A percentile compares a stretch with the other conserved stretches of the same genome.
phyloP scores from a whole-genome alignment of 1,139 yeast species.

The Candida glucosophila region DNA sequence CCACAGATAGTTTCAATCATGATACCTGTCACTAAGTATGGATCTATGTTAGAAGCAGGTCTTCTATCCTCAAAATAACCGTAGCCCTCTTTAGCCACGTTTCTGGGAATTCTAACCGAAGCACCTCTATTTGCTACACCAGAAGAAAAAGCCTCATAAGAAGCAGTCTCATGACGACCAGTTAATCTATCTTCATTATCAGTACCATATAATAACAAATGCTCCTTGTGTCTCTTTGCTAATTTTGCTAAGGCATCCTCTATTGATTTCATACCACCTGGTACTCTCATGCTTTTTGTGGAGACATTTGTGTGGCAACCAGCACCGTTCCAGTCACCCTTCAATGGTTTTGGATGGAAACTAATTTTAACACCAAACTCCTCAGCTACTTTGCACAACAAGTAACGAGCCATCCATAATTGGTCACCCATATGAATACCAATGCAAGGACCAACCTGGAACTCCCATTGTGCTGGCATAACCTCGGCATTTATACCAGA shows the following conservation, averaged over 20 bases:
- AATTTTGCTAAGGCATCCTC: constrained; percentile 90
- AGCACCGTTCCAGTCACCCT: constrained; percentile 99
- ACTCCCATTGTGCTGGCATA: constrained; percentile 99
- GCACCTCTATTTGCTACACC: constrained; percentile 99
- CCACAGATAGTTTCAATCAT: constrained; percentile 97
- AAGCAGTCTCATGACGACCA: constrained; percentile 98
- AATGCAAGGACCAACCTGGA: constrained; percentile 97
- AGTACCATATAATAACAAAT: constrained; percentile 88
- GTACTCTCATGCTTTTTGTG: constrained; percentile 79
- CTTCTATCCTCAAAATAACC: constrained; percentile 99
- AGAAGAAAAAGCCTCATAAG: constrained; percentile 79
- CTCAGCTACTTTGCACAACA: constrained; percentile 91
- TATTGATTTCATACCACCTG: constrained; percentile 94
- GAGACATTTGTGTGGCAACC: constrained; percentile 99
- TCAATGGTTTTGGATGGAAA: constrained; percentile 97
- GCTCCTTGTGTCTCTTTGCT: constrained; percentile 95
- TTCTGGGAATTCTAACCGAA: constrained; percentile 95
- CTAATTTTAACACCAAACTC: constrained; percentile 98
- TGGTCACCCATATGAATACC: constrained; percentile 97
- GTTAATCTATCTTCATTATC: constrained; percentile 94
- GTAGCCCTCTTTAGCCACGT: constrained; percentile 94
- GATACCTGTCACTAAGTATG: constrained; percentile 96
- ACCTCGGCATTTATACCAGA: constrained; percentile 99
- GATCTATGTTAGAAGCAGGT: constrained; percentile 99
- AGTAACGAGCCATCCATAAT: constrained; percentile 92